Percentiles rank a stretch among this genome's conserved stretches.
Conservation (phyloP, 495 filamentous ascomycete species). For the Xylaria venustula region DNA sequence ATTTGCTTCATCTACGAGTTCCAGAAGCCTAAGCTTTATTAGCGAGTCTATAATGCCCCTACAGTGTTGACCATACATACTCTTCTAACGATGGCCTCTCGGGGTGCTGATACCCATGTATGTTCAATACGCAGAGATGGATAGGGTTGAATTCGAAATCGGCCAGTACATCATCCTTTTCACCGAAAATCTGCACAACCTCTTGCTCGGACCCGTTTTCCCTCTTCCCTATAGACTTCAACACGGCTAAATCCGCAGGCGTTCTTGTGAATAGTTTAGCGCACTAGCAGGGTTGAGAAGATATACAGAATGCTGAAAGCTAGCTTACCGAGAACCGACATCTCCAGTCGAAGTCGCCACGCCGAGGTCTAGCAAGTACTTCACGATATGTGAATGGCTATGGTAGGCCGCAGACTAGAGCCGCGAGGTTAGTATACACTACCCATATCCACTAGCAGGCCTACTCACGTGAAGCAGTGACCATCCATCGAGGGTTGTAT, state of each 20-base stretch:
- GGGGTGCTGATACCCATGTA: neutral
- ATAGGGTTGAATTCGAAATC: conserved; percentile 1
- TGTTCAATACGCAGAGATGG: neutral
- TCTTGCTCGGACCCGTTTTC: neutral
- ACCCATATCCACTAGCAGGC: neutral
- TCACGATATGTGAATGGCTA: neutral
- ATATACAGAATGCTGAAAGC: neutral
- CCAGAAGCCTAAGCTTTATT: neutral
- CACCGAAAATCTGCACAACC: neutral
- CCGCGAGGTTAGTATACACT: neutral
- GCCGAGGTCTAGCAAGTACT: conserved; percentile 1
- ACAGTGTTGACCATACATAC: neutral
- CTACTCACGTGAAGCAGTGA: conserved; percentile 1
- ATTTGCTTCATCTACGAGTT: neutral
- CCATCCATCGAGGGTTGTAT: neutral
- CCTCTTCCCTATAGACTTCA: neutral
- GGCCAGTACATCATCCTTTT: neutral
- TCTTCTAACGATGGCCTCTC: neutral
- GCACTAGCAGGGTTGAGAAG: neutral
- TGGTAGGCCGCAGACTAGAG: conserved; percentile 2
- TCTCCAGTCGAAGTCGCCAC: neutral
- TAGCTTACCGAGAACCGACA: neutral
- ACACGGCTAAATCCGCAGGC: conserved; percentile 1
- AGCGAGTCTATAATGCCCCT: neutral
- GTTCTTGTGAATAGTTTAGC: neutral